These are phyloP conservation scores for Mycosphaerella sp. DNA, from an alignment of 2,329 filamentous ascomycete genomes.

Conservation along the genomic window DNA sequence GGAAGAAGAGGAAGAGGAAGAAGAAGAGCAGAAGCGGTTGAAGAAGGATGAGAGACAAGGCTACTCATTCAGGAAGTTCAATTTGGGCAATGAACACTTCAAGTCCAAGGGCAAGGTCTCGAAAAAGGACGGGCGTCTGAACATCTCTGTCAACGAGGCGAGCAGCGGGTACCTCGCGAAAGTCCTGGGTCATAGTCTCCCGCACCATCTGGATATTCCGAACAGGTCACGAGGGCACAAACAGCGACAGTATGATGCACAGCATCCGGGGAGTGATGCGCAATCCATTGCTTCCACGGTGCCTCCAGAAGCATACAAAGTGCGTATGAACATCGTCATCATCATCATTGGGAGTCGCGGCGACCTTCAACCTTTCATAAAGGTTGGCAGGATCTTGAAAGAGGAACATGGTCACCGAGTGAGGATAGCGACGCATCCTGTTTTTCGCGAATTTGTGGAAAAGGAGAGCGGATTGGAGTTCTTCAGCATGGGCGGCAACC, in stretches of 20 bases:
- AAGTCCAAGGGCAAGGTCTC: slow-evolving; percentile 59
- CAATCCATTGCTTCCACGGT: slow-evolving; percentile 26
- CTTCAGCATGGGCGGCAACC: slow-evolving; percentile 73
- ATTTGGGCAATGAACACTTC: slow-evolving; percentile 59
- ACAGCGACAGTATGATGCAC: slow-evolving; percentile 28
- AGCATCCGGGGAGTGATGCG: slow-evolving; percentile 22
- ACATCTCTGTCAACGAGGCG: slow-evolving; percentile 66
- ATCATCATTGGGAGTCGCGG: slow-evolving; percentile 78
- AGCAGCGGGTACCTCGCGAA: slow-evolving; percentile 68
- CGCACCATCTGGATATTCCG: slow-evolving; percentile 46
- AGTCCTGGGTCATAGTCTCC: slow-evolving; percentile 59
- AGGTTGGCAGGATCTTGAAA: slow-evolving; percentile 65
- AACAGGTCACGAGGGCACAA: slow-evolving; percentile 27
- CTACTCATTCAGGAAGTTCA: slow-evolving; percentile 49
- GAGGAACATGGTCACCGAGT: slow-evolving; percentile 68
- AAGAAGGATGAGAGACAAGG: slow-evolving; percentile 16
- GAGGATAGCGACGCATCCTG: slow-evolving; percentile 70
- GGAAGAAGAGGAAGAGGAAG: slow-evolving; percentile 12
- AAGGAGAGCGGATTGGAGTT: slow-evolving; percentile 69
- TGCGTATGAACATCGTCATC: slow-evolving; percentile 68
- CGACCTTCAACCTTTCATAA: slow-evolving; percentile 74
- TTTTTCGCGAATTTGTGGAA: slow-evolving; percentile 69
- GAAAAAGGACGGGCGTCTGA: slow-evolving; percentile 63
- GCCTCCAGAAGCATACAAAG: slow-evolving; percentile 29
- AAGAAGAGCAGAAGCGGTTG: slow-evolving; percentile 15